A percentile compares a stretch with the other conserved stretches of the same genome.
These are phyloP conservation scores for Zygoascus ofunaensis DNA, from an alignment of 805 yeast species.

Conservation along the genomic window DNA sequence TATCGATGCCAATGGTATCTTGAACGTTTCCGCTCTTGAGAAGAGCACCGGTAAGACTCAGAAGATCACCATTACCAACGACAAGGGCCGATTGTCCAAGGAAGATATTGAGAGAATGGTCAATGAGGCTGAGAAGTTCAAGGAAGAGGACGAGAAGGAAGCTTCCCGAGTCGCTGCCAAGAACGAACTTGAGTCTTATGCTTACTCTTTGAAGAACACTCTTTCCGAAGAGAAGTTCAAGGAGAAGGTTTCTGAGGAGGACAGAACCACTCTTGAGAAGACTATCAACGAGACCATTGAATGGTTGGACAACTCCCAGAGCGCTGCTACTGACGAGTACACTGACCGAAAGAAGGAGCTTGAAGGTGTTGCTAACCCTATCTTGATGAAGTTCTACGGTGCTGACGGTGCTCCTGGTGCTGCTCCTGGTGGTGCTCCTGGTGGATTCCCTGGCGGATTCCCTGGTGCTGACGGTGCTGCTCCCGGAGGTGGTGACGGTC, in stretches of 20 bases:
- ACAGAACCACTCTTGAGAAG: constrained; percentile 58
- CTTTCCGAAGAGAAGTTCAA: constrained; percentile 65
- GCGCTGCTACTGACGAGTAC: constrained; percentile 88
- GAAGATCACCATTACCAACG: constrained; percentile 96
- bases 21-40: constrained; percentile 92
- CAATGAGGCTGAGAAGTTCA: constrained; percentile 92
- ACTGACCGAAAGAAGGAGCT: constrained; percentile 91
- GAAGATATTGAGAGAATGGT: constrained; percentile 98
- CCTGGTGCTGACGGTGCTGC: constrained; percentile 37
- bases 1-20: constrained; percentile 94
- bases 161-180: constrained; percentile 86
- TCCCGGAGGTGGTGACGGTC: constrained; percentile 38
- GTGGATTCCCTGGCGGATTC: constrained; percentile 55
- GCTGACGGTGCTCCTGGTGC: constrained; percentile 62
- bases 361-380: constrained; percentile 91
- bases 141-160: constrained; percentile 94
- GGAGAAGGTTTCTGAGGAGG: constrained; percentile 65
- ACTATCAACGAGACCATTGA: constrained; percentile 77
- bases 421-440: constrained; percentile 65
- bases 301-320: constrained; percentile 90
- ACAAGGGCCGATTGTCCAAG: constrained; percentile 96
- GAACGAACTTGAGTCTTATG: constrained; percentile 92
- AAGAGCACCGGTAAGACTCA: constrained; percentile 98
- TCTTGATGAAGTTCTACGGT: constrained; percentile 94
- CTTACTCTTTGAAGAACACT: constrained; percentile 85